Base-by-base conservation (phyloP, 108 stramenopile species). In the Nitzschia putrida region DNA sequence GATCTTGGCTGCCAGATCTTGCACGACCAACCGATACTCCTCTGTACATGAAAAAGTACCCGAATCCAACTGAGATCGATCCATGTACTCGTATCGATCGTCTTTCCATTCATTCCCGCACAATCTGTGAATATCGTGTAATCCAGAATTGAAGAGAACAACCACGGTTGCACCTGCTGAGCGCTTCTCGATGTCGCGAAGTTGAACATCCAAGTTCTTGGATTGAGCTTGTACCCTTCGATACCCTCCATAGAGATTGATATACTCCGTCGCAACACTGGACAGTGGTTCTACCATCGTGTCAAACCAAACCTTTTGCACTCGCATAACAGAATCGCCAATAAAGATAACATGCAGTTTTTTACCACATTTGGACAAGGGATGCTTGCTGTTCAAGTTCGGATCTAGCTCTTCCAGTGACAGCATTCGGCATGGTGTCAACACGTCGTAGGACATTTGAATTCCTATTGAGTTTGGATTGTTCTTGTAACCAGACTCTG, bases 51-150 rank as follows among this genome's bases (percentile, higher is more conserved):
- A 73, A 53, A 77, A 74, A 5, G 65, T 56, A 16, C 37, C 64
- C 7, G 70, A 63, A 10, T 14, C 58, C 26, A 75, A 26, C 23
- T 45, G 34, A 7, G 20, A 41, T 18, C 64, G 44, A 23, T 57
- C 60, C 37, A 78, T 42, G 57, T 83, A 79, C 14, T 50, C 39
- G 16, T 51, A 39, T 22, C 82, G 69, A 13, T 79, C 71, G 3
- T 68, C 58, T 22, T 47, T 59, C 51, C 53, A 84, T 60, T 82
- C 70, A 21, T 54, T 47, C 18, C 87, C 82, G 65, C 90, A 91
- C 2, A 91, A 66, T 5, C 79, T 71, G 64, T 81, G 83, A 45
- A 88, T 88, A 68, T 91, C 90, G 64, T 91, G 90, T 42, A 91
- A 51, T 10, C 87, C 90, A 16, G 84, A 74, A 74, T 91, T 91